Conservation (phyloP, 1,284 basidiomycete species). For the Apiotrichum montevideense region DNA sequence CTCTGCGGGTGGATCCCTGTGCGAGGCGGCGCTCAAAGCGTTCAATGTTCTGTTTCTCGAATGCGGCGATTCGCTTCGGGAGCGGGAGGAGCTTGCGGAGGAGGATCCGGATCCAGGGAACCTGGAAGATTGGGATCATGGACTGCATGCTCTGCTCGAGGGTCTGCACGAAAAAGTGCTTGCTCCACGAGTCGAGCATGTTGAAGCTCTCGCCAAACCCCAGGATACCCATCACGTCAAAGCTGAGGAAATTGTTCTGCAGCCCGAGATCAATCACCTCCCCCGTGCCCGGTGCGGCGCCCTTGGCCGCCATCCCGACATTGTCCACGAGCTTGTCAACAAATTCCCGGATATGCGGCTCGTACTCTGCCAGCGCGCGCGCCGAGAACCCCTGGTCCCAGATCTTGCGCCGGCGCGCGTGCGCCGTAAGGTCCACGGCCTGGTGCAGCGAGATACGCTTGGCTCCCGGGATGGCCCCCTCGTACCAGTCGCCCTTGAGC, state of each 20-base stretch:
- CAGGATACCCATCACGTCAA: constrained; percentile 51
- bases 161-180: constrained; percentile 9
- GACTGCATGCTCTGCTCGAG: constrained; percentile 7
- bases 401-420: constrained; percentile 3
- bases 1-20: constrained; percentile 3
- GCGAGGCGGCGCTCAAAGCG: constrained; percentile 5
- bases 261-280: constrained; percentile 3
- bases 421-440: constrained; percentile 2
- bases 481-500: constrained; percentile 13
- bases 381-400: constrained; percentile 9
- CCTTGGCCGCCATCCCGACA: not conserved
- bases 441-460: constrained; percentile 6
- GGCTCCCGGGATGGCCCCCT: not conserved
- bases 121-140: constrained; percentile 4
- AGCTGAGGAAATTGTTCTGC: constrained; percentile 64
- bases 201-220: constrained; percentile 59
- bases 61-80: constrained; percentile 1
- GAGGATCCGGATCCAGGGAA: constrained; percentile 5
- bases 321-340: constrained; percentile 5
- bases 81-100: constrained; percentile 1
- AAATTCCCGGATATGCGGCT: constrained; percentile 8
- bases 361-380: constrained; percentile 9
- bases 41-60: constrained; percentile 7
- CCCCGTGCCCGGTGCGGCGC: not conserved
- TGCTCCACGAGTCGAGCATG: constrained; percentile 66